phyloP scores from a whole-genome alignment of 176 grass and related monocot species.

The Triticum monococcum region DNA sequence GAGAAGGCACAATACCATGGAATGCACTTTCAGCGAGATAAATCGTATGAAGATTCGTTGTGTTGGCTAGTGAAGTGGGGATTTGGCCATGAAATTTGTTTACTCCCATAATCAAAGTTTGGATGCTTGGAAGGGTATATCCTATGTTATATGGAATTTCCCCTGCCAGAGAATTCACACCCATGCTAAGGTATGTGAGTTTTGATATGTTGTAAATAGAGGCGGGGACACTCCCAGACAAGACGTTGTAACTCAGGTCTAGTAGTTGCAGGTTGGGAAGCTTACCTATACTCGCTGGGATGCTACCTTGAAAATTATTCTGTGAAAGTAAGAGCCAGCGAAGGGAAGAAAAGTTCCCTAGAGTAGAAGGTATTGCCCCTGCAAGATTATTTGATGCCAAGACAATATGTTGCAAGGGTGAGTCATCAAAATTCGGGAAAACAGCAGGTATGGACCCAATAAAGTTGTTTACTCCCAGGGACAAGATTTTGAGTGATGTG shows the following conservation, averaged over 20 bases:
- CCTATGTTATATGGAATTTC: slow-evolving; percentile 15
- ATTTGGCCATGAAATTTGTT: slow-evolving; percentile 25
- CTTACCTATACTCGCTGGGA: neutral
- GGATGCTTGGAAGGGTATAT: slow-evolving; percentile 24
- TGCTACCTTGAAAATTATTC: neutral
- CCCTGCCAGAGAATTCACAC: neutral
- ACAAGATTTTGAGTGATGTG: neutral
- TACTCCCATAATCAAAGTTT: neutral
- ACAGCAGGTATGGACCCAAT: neutral
- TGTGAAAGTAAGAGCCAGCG: neutral
- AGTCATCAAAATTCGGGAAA: neutral
- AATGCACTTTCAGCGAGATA: slow-evolving; percentile 14
- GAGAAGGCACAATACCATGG: slow-evolving; percentile 14
- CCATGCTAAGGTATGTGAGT: neutral
- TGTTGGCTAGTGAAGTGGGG: slow-evolving; percentile 6
- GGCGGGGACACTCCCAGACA: neutral
- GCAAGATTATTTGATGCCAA: slow-evolving; percentile 32
- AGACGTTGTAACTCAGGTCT: neutral
- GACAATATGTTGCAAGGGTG: neutral
- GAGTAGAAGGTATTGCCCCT: slow-evolving; percentile 29
- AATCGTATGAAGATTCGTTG: neutral
- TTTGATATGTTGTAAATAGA: slow-evolving; percentile 44
- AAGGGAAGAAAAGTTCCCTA: slow-evolving; percentile 41
- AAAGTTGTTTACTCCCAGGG: neutral
- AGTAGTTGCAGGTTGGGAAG: neutral